Conservation (phyloP, 1,284 basidiomycete genomes). For the Peniophora sp. region DNA sequence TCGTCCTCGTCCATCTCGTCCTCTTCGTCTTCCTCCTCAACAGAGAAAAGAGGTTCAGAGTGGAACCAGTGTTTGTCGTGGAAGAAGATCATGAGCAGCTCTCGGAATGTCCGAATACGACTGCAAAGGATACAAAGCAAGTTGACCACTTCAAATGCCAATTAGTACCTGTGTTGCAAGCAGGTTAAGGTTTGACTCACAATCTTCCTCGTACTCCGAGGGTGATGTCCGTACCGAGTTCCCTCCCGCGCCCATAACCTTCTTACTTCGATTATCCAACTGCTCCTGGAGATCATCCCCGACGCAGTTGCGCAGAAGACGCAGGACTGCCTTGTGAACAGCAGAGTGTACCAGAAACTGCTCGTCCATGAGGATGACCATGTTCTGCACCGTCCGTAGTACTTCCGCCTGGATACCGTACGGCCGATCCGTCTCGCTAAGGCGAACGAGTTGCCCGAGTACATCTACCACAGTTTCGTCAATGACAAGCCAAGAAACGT, state of each 20-base stretch:
- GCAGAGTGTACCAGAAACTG: constrained; percentile 87
- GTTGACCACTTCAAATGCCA: constrained; percentile 62
- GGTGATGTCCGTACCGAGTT: constrained; percentile 59
- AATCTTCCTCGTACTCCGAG: constrained; percentile 80
- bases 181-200: constrained; percentile 36
- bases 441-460: constrained; percentile 74
- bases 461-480: constrained; percentile 46
- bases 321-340: constrained; percentile 82
- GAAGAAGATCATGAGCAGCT: constrained; percentile 92
- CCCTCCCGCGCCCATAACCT: constrained; percentile 76
- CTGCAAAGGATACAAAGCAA: constrained; percentile 87
- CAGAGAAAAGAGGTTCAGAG: constrained; percentile 59
- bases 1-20: constrained; percentile 43
- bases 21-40: constrained; percentile 62
- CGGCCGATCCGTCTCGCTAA: constrained; percentile 79
- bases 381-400: constrained; percentile 75
- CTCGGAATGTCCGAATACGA: constrained; percentile 81
- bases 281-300: constrained; percentile 87
- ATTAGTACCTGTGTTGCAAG: neutral
- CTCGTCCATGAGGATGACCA: constrained; percentile 84
- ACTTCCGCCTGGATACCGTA: constrained; percentile 84
- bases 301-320: constrained; percentile 81
- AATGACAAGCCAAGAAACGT: neutral
- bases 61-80: constrained; percentile 84
- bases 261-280: constrained; percentile 59